Conservation (phyloP, 768 basidiomycete species). For the Lanmaoa rubissima region DNA sequence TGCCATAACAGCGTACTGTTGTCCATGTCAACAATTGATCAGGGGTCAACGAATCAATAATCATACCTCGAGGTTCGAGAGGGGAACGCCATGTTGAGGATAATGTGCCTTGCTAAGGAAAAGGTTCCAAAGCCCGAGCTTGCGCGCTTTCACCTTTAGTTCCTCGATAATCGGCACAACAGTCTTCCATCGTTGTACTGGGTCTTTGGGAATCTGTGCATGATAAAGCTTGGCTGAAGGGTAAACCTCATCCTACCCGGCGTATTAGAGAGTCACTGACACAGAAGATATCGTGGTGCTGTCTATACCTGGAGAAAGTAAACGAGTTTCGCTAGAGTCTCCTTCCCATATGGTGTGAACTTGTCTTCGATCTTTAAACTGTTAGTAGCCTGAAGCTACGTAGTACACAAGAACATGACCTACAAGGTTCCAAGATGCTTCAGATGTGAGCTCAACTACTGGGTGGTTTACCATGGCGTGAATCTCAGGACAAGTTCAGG, state of each 20-base stretch:
- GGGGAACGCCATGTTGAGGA: constrained; percentile 82
- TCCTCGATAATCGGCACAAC: constrained; percentile 78
- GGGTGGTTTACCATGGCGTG: constrained; percentile 61
- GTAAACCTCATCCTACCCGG: constrained; percentile 74
- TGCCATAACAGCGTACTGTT: constrained; percentile 95
- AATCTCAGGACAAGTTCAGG: not conserved
- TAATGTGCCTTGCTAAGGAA: constrained; percentile 95
- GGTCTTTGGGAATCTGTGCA: constrained; percentile 77
- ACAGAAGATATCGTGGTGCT: not conserved
- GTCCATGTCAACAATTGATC: not conserved
- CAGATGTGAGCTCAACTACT: constrained; percentile 72
- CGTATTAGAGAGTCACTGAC: not conserved
- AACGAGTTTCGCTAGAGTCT: constrained; percentile 80
- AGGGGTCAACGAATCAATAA: not conserved
- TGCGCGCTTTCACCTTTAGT: constrained; percentile 84
- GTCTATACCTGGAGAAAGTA: constrained; percentile 73
- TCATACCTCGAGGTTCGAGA: constrained; percentile 88
- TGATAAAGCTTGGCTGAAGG: constrained; percentile 78
- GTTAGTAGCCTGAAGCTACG: not conserved
- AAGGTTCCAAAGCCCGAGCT: constrained; percentile 93
- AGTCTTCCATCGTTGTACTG: constrained; percentile 76
- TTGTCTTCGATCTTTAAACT: constrained; percentile 76
- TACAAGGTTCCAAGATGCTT: constrained; percentile 87
- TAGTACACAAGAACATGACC: constrained; percentile 17
- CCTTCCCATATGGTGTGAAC: constrained; percentile 87